Percentiles rank a stretch among this genome's conserved stretches.
These are phyloP conservation scores for Przewalskia tangutica DNA, from an alignment of 257 asterid genomes.

Conservation along the genomic window DNA sequence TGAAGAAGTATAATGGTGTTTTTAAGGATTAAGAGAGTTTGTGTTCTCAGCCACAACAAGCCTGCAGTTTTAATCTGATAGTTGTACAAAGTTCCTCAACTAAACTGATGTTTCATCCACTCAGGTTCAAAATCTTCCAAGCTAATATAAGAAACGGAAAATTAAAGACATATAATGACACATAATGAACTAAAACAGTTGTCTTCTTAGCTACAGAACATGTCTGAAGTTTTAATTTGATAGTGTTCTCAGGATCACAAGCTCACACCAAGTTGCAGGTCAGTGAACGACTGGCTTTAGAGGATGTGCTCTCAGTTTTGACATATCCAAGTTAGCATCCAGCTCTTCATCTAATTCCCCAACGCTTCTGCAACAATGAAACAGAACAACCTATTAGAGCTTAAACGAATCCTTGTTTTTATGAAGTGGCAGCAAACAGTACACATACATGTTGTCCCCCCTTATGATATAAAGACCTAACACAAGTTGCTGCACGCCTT, in stretches of 20 bases:
- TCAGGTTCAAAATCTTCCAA: neutral
- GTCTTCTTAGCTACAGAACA: neutral
- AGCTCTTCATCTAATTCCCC: conserved; percentile 94
- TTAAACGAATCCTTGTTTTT: neutral
- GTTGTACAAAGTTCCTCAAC: neutral
- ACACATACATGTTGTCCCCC: conserved; percentile 85
- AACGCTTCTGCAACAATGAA: conserved; percentile 50
- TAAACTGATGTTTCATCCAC: neutral
- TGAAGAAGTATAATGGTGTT: neutral
- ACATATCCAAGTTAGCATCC: conserved; percentile 80
- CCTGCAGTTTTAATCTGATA: neutral
- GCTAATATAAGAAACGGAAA: neutral
- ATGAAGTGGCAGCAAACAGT: neutral
- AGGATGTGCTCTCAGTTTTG: conserved; percentile 90
- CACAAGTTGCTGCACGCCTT: conserved; percentile 96
- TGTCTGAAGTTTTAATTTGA: neutral
- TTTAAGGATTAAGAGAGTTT: neutral
- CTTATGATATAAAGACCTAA: conserved; percentile 96
- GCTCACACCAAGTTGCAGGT: conserved; percentile 12
- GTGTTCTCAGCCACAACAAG: neutral
- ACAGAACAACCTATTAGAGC: neutral
- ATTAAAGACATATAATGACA: neutral
- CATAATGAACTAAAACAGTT: neutral
- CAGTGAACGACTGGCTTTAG: conserved; percentile 88
- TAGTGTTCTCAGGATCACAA: neutral